Evolutionary conservation across 805 yeast species (phyloP).

Genomic region (Hagleromyces aurorensis): DNA sequence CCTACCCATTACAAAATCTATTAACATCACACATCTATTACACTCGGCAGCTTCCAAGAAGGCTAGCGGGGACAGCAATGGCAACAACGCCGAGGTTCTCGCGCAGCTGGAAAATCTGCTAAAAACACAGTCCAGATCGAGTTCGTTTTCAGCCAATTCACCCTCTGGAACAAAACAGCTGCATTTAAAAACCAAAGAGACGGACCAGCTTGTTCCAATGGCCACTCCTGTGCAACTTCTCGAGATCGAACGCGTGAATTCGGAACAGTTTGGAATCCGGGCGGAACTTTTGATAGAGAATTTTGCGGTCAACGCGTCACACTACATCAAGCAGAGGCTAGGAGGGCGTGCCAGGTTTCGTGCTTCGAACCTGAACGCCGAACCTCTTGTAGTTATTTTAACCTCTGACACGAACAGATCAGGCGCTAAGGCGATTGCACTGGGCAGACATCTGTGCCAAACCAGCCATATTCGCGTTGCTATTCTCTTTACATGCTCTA

Average conservation of each 20-base stretch:
- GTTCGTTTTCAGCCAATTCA: conserved; percentile 10
- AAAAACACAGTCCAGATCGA: conserved; percentile 14
- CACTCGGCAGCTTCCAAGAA: conserved; percentile 24
- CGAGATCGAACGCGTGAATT: conserved; percentile 59
- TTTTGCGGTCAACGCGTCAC: conserved; percentile 59
- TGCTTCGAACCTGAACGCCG: conserved; percentile 62
- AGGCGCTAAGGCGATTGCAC: conserved; percentile 67
- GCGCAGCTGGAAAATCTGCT: conserved; percentile 21
- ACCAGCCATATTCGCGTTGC: conserved; percentile 64
- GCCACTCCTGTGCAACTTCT: conserved; percentile 73
- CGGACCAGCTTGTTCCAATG: conserved; percentile 37
- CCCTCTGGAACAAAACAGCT: conserved; percentile 8
- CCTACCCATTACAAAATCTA: conserved; percentile 30
- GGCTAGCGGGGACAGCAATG: conserved; percentile 8
- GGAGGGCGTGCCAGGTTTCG: conserved; percentile 66
- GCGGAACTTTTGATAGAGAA: conserved; percentile 48
- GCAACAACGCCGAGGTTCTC: conserved; percentile 9
- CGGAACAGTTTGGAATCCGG: conserved; percentile 45
- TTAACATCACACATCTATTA: conserved; percentile 30
- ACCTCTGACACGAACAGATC: conserved; percentile 63
- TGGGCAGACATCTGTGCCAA: conserved; percentile 61
- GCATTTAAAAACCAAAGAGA: conserved; percentile 12
- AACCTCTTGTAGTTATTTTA: conserved; percentile 65
- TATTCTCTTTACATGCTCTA: conserved; percentile 33
- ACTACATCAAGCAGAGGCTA: conserved; percentile 48